Evolutionary conservation across 768 basidiomycete genomes (phyloP).

Genomic region (Pleurotus giganteus): DNA sequence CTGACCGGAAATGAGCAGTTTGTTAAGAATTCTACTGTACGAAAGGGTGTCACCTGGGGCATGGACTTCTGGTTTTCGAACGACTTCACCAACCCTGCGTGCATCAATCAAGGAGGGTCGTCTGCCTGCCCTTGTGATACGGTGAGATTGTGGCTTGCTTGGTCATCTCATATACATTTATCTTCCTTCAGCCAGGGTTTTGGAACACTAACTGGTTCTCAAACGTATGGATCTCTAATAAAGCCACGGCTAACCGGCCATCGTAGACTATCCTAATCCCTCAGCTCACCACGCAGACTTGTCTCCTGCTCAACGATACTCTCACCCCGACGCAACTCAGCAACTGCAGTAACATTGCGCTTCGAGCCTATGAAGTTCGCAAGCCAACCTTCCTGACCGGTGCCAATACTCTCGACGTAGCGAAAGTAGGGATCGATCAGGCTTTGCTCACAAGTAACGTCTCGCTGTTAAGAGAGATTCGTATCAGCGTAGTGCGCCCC

Average conservation of each 20-base stretch:
- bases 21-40: slow-evolving; percentile 37
- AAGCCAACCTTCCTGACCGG: slow-evolving; percentile 51
- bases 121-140: slow-evolving; percentile 53
- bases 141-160: neutral
- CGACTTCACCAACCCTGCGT: slow-evolving; percentile 54
- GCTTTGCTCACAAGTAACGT: slow-evolving; percentile 39
- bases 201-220: slow-evolving; percentile 71
- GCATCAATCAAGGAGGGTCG: slow-evolving; percentile 54
- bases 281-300: slow-evolving; percentile 49
- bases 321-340: slow-evolving; percentile 38
- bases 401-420: slow-evolving; percentile 65
- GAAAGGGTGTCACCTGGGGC: slow-evolving; percentile 40
- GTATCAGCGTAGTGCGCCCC: slow-evolving; percentile 27
- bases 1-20: slow-evolving; percentile 37
- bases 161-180: neutral
- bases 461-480: slow-evolving; percentile 46
- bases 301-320: slow-evolving; percentile 51
- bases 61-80: slow-evolving; percentile 65
- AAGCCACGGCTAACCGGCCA: neutral
- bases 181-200: neutral
- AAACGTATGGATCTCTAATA: slow-evolving; percentile 36
- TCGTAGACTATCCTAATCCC: slow-evolving; percentile 60
- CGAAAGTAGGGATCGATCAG: slow-evolving; percentile 57
- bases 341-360: slow-evolving; percentile 49
- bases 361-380: slow-evolving; percentile 44